Evolutionary conservation across 1,284 basidiomycete genomes (phyloP), one percentile per base, ranked within the genome.

Genomic region (Papiliotrema fonsecae): DNA sequence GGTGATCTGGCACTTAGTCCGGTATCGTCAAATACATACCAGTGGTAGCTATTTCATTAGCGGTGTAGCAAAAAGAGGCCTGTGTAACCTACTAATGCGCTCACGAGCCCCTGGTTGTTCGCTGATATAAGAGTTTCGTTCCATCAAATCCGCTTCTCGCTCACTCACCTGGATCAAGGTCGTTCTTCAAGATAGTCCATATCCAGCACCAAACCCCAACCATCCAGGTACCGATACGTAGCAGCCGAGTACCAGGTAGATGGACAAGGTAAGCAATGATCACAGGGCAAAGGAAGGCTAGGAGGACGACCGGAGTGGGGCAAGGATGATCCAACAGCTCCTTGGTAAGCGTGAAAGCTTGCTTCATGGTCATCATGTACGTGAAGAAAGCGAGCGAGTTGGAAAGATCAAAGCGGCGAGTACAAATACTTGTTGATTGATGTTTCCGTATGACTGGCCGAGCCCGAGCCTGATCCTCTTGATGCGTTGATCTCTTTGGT

Each of bases 191-290:
- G n/a, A 38, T 18, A 4, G 24, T 24, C 42, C 42, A 44, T 13
- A 26, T 24, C n/a, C 26, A 19, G 10, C 13, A 4, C 14, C 6
- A 4, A 11, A 36, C 6, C 7, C 13, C 44, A 4, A 46, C 11
- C 13, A 25, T 36, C 5, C n/a, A 41, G 4, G 41, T 26, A 16
- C 45, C 45, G 7, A 47, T 39, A 6, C 45, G 35, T 3, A 47
- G 11, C 6, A 16, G 10, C 37, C 38, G 18, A 9, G 45, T 47
- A 32, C 41, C 27, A 14, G 45, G 45, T 11, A 47, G 27, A 34
- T 47, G 45, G n/a, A 25, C 45, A 5, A 47, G 28, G 34, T 47
- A 47, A 19, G 37, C 36, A 21, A 47, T 47, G 24, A 41, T 5
- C 16, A 40, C 14, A 5, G 45, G 38, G 22, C 24, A 21, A 9